Percentiles rank a stretch among this genome's conserved stretches.
Evolutionary conservation across 2,329 filamentous ascomycete genomes (phyloP).

Genomic region (Hymenoscyphus fraxineus): DNA sequence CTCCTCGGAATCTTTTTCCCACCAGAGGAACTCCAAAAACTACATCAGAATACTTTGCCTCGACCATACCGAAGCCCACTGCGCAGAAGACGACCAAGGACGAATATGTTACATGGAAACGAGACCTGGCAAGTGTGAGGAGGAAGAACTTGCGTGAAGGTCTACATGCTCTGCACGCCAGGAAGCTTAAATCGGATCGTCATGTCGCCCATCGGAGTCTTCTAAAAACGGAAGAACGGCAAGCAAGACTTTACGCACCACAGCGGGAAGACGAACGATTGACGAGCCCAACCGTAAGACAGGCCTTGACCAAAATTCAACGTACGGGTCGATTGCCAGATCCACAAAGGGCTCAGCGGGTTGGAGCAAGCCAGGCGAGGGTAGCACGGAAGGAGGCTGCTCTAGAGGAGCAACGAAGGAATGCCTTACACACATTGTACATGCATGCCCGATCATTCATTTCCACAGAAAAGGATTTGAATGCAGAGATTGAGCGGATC

Average conservation of each 20-base stretch:
- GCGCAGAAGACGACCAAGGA: constrained; percentile 23
- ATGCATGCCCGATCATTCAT: constrained; percentile 87
- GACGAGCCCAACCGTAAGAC: constrained; percentile 64
- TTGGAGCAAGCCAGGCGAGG: constrained; percentile 43
- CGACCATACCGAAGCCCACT: constrained; percentile 53
- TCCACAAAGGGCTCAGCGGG: constrained; percentile 54
- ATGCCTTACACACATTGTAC: constrained; percentile 82
- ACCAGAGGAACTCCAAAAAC: constrained; percentile 57
- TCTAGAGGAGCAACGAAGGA: constrained; percentile 58
- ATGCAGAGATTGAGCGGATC: constrained; percentile 66
- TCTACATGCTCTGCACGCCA: constrained; percentile 63
- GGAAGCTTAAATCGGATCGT: constrained; percentile 50
- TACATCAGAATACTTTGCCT: constrained; percentile 54
- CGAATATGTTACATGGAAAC: constrained; percentile 57
- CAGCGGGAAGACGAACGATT: constrained; percentile 73
- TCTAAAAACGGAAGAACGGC: constrained; percentile 46
- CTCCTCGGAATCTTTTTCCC: constrained; percentile 77
- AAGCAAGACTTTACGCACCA: constrained; percentile 53
- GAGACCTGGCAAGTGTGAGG: constrained; percentile 66
- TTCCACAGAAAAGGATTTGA: constrained; percentile 72
- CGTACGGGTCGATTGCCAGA: constrained; percentile 53
- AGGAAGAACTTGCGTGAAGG: constrained; percentile 70
- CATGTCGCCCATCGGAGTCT: constrained; percentile 39
- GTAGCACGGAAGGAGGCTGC: constrained; percentile 43
- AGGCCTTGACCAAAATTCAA: constrained; percentile 45